phyloP scores from a whole-genome alignment of 2,329 filamentous ascomycete species.

The Cylindrodendrum hubeiense region DNA sequence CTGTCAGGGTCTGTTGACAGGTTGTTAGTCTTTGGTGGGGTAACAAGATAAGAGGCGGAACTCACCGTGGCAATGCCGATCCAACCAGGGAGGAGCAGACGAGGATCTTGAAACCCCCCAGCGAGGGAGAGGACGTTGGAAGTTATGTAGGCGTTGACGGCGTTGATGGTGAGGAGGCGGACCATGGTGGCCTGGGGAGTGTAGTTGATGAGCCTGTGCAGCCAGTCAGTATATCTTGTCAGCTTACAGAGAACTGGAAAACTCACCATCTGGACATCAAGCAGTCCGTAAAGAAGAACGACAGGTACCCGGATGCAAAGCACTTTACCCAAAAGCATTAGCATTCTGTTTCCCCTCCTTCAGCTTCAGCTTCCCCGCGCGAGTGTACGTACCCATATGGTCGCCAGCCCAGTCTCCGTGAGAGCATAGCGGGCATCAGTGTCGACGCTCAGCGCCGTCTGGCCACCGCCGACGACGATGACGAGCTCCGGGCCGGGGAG shows the following conservation, averaged over 20 bases:
- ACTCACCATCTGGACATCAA: constrained; percentile 84
- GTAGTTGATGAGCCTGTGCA: constrained; percentile 81
- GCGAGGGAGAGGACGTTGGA: constrained; percentile 78
- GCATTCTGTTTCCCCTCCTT: constrained; percentile 2
- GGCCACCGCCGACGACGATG: constrained; percentile 41
- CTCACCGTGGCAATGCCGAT: constrained; percentile 80
- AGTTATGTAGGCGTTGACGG: constrained; percentile 80
- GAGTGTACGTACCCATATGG: constrained; percentile 74
- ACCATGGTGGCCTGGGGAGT: constrained; percentile 85
- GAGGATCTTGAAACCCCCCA: constrained; percentile 77
- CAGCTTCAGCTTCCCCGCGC: not conserved
- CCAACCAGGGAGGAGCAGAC: constrained; percentile 81
- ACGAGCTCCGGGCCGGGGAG: constrained; percentile 55
- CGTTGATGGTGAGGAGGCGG: constrained; percentile 80
- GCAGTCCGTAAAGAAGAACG: constrained; percentile 87
- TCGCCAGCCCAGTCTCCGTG: constrained; percentile 78
- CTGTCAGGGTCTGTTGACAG: constrained; percentile 71
- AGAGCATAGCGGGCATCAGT: constrained; percentile 55
- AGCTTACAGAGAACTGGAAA: not conserved
- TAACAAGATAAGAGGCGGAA: constrained; percentile 9
- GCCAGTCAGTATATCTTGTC: not conserved
- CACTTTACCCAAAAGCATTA: constrained; percentile 62
- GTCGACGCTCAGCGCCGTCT: constrained; percentile 32
- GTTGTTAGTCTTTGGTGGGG: constrained; percentile 9
- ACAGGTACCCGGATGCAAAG: constrained; percentile 81